Base-by-base conservation (phyloP, 2,329 filamentous ascomycete genomes). In the Coleophoma crateriformis region DNA sequence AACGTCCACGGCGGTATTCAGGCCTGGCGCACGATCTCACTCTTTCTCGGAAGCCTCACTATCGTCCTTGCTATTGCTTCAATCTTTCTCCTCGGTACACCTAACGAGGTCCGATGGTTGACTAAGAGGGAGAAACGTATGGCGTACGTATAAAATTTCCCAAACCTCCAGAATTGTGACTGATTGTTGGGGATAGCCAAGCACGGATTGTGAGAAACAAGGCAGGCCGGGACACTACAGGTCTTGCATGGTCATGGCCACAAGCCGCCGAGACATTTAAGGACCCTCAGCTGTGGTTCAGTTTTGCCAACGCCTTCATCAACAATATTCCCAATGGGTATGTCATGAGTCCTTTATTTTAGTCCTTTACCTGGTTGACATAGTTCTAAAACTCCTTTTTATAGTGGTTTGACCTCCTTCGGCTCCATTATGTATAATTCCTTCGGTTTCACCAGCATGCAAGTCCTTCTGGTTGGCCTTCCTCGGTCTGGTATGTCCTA, bases 391-490 rank as follows among this genome's bases (percentile, higher is more conserved):
- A 11, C 14, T 33, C 20, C 13, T 33, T 8, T 14, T 8, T 14
- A n/a, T 15, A 44, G 41, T 7, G 41, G 41, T 44, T 27, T 44
- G 10, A 44, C 41, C 7, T 32, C 41, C 20, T 44, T 44, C n/a
- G 41, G 41, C 12, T 44, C 41, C 1, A 32, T 61, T 15, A 55
- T 60, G 51, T 58, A 57, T 38, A 33, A 50, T 15, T 56, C 57
- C 8, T 61, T 61, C 39, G 58, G 58, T n/a, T 61, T 61, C 35
- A 53, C 46, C 8, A 54, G 64, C 39, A 58, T 66, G 3, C 54
- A 68, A 47, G 64, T 67, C n/a, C 58, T 67, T 19, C 60, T 68
- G 2, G 58, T 67, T 7, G 20, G 32, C 22, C 22, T 44, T 20
- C 41, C 41, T 11, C 11, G 19, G n/a, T 44, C 41, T 12, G 41